Conservation (phyloP, 352 stramenopile genomes). For the Saprolegnia parasitica region DNA sequence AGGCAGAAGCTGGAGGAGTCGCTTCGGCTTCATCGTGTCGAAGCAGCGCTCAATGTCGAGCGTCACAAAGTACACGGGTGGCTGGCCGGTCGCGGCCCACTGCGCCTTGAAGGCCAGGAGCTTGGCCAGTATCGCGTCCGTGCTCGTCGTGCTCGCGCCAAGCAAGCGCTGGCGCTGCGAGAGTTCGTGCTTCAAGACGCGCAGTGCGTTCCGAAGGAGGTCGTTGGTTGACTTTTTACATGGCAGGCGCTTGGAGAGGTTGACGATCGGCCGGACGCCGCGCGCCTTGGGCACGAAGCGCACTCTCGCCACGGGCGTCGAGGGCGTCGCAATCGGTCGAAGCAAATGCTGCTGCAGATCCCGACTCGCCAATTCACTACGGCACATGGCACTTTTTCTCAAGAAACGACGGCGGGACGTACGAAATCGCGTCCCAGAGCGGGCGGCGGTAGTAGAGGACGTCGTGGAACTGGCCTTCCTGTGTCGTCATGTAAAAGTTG, state of each 20-base stretch:
- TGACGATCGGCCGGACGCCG: constrained; percentile 72
- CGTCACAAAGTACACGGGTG: constrained; percentile 50
- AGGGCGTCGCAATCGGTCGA: constrained; percentile 25
- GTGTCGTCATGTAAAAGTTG: constrained; percentile 72
- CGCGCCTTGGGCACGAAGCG: constrained; percentile 60
- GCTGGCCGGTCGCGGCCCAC: neutral
- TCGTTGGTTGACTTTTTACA: constrained; percentile 46
- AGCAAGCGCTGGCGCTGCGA: constrained; percentile 49
- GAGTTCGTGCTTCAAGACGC: constrained; percentile 57
- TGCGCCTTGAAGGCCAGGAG: constrained; percentile 43
- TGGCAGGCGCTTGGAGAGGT: constrained; percentile 41
- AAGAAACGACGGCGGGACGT: constrained; percentile 29
- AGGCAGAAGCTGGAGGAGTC: constrained; percentile 62
- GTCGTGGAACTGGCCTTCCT: constrained; percentile 61
- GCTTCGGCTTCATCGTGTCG: constrained; percentile 64
- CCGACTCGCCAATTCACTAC: constrained; percentile 43
- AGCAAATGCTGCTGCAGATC: constrained; percentile 50
- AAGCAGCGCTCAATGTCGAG: constrained; percentile 81
- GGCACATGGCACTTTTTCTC: neutral
- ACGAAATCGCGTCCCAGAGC: constrained; percentile 64
- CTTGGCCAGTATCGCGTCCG: constrained; percentile 60
- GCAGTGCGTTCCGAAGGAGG: constrained; percentile 52
- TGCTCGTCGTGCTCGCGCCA: constrained; percentile 52
- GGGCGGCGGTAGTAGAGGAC: constrained; percentile 60
- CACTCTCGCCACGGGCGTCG: constrained; percentile 38